Conservation (phyloP, 179 eudicot species). For the Spinacia oleracea region DNA sequence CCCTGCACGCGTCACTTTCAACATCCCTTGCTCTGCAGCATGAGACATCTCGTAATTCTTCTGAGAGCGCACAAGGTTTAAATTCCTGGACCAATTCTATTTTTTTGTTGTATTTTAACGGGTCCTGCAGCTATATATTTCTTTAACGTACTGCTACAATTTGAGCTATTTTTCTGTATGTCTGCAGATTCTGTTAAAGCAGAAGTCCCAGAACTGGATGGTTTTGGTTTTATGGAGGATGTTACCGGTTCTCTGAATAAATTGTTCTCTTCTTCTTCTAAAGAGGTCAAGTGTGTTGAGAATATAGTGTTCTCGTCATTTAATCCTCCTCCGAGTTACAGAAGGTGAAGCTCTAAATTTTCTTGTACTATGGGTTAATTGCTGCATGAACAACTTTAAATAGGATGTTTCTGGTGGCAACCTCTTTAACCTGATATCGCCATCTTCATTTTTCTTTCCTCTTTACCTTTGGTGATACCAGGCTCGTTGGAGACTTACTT, state of each 20-base stretch:
- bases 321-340: conserved; percentile 92
- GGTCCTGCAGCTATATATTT: background rate
- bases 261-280: conserved; percentile 64
- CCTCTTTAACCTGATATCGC: background rate
- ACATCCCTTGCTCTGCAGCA: conserved; percentile 89
- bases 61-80: conserved; percentile 69
- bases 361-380: background rate
- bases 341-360: conserved; percentile 55
- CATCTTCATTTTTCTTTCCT: conserved; percentile 3
- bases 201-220: conserved; percentile 71
- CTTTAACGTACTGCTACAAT: background rate
- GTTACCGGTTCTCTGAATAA: conserved; percentile 64
- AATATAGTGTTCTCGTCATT: conserved; percentile 87
- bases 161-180: conserved; percentile 15
- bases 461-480: conserved; percentile 25
- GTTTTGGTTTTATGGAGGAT: conserved; percentile 87
- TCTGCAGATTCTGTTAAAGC: conserved; percentile 54
- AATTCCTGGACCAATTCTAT: background rate
- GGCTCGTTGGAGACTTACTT: conserved; percentile 95
- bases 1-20: conserved; percentile 82
- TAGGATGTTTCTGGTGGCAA: background rate
- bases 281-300: conserved; percentile 80
- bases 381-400: background rate
- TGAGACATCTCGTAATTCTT: conserved; percentile 50
- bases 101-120: background rate